These are phyloP conservation scores for Aspergillus fumigatiaffinis DNA, from an alignment of 2,329 filamentous ascomycete genomes.

Conservation along the genomic window DNA sequence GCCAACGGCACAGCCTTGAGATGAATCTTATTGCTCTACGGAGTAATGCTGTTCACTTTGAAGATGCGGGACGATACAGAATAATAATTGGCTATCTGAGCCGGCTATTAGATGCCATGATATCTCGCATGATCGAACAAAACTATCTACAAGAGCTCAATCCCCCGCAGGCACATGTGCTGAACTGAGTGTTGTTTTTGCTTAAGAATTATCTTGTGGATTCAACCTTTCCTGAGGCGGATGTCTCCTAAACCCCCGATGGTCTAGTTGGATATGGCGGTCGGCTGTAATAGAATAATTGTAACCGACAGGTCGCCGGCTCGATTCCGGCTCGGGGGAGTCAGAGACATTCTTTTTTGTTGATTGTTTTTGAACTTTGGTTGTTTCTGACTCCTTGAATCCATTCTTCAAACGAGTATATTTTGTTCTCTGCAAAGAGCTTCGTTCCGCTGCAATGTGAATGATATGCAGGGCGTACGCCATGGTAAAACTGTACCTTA, in stretches of 20 bases:
- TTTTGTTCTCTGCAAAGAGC: not conserved
- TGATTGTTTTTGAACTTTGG: not conserved
- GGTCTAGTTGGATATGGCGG: not conserved
- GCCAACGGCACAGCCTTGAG: too few species aligned
- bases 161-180: not conserved
- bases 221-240: not conserved
- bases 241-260: not conserved
- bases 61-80: not conserved
- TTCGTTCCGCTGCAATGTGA: not conserved
- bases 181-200: not conserved
- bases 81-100: too few species aligned
- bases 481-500: too few species aligned
- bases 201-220: not conserved
- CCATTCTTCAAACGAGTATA: not conserved
- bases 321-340: not conserved
- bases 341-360: not conserved
- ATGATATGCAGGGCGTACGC: not conserved
- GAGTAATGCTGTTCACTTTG: too few species aligned
- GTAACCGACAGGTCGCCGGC: not conserved
- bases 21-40: too few species aligned
- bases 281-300: not conserved
- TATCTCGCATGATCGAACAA: not conserved
- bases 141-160: not conserved
- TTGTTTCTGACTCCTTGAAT: not conserved
- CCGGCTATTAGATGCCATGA: not conserved